Percentiles rank a stretch among this genome's conserved stretches.
These are phyloP conservation scores for Blastomyces emzantsi DNA, from an alignment of 2,329 filamentous ascomycete genomes.

Conservation along the genomic window DNA sequence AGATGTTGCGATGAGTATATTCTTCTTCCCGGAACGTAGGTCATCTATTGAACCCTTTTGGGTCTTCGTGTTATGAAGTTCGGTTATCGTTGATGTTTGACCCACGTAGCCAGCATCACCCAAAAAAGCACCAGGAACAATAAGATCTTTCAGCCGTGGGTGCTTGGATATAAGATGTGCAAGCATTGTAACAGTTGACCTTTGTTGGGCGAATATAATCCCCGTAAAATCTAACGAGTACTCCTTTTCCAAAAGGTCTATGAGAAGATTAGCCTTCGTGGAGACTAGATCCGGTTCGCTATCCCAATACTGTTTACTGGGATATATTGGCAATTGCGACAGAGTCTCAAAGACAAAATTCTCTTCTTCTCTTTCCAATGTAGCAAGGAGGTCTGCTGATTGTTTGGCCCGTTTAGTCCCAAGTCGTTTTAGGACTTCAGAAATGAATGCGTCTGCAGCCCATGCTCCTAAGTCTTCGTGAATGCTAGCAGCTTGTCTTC, in stretches of 20 bases:
- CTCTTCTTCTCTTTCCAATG: constrained; percentile 45
- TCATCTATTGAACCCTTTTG: constrained; percentile 46
- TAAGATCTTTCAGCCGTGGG: constrained; percentile 33
- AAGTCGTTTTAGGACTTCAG: constrained; percentile 38
- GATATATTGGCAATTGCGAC: constrained; percentile 17
- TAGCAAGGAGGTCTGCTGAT: constrained; percentile 27
- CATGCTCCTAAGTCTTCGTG: constrained; percentile 54
- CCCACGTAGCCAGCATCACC: constrained; percentile 40
- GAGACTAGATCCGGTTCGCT: constrained; percentile 36
- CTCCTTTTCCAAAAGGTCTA: constrained; percentile 44
- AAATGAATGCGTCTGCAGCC: constrained; percentile 60
- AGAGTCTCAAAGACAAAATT: constrained; percentile 45
- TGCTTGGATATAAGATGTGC: constrained; percentile 48
- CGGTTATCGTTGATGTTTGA: constrained; percentile 41
- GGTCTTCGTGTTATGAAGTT: constrained; percentile 40
- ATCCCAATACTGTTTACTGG: constrained; percentile 15
- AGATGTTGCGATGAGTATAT: constrained; percentile 50
- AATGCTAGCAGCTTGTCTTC: constrained; percentile 44
- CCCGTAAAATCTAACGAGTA: constrained; percentile 42
- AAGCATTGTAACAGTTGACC: constrained; percentile 53
- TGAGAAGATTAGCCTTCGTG: constrained; percentile 49
- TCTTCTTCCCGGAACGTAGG: constrained; percentile 45
- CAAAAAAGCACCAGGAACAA: constrained; percentile 44
- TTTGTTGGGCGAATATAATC: constrained; percentile 60
- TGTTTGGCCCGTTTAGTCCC: constrained; percentile 15